A percentile compares a stretch with the other conserved stretches of the same genome.
Conservation (phyloP, 1,139 yeast genomes). For the Saccharomycopsis hybrid region DNA sequence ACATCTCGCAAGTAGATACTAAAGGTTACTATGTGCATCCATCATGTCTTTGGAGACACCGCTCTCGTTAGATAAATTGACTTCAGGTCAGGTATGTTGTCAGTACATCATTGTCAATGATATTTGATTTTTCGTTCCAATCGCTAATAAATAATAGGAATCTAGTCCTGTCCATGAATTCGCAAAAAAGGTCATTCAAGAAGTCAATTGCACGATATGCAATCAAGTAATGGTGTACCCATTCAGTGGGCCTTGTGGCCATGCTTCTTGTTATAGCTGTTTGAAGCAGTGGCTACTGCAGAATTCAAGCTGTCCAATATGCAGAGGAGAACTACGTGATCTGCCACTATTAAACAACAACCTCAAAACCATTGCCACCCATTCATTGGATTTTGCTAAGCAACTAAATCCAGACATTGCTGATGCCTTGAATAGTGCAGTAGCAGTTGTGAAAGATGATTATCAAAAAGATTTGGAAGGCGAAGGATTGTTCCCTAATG, state of each 20-base stretch:
- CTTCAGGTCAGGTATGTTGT: too few species aligned
- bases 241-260: slow-evolving; percentile 8
- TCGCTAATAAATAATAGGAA: too few species aligned
- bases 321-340: background rate
- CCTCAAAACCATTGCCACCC: background rate
- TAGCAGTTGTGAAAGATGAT: slow-evolving; percentile 26
- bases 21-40: too few species aligned
- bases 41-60: too few species aligned
- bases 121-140: too few species aligned
- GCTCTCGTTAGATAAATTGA: too few species aligned
- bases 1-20: too few species aligned
- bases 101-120: too few species aligned
- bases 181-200: too few species aligned
- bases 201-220: slow-evolving; percentile 5
- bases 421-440: background rate
- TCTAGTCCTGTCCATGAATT: too few species aligned
- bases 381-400: background rate
- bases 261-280: slow-evolving; percentile 6
- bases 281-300: slow-evolving; percentile 6
- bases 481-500: slow-evolving; percentile 41
- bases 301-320: slow-evolving; percentile 4
- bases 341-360: slow-evolving; percentile 1
- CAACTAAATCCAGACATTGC: background rate
- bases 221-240: slow-evolving; percentile 7
- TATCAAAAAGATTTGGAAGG: slow-evolving; percentile 36